Conservation (phyloP, 2,329 filamentous ascomycete genomes). For the Aspergillus aculeatinus region DNA sequence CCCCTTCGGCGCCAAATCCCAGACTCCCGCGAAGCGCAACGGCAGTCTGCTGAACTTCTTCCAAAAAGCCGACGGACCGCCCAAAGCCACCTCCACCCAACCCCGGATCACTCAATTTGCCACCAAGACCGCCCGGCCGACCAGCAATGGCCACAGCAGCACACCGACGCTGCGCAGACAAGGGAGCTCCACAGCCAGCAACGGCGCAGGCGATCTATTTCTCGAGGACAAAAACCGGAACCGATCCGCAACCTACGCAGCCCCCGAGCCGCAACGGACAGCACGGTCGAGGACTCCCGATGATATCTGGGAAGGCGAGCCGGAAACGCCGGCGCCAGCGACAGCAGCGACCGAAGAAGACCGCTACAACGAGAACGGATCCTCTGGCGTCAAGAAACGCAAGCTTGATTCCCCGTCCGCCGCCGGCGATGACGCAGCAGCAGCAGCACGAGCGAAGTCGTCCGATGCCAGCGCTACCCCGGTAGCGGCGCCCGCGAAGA, state of each 20-base stretch:
- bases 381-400: constrained; percentile 33
- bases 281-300: constrained; percentile 32
- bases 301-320: constrained; percentile 35
- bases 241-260: constrained; percentile 8
- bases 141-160: constrained; percentile 10
- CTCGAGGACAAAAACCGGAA: constrained; percentile 34
- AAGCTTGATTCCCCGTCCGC: constrained; percentile 26
- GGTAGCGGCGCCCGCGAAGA: background rate
- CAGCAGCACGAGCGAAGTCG: background rate
- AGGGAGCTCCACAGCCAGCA: constrained; percentile 11
- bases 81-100: constrained; percentile 49
- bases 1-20: constrained; percentile 13
- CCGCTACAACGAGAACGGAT: constrained; percentile 34
- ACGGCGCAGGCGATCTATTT: constrained; percentile 32
- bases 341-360: constrained; percentile 13
- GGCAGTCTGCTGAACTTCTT: constrained; percentile 73
- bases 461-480: background rate
- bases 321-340: constrained; percentile 15
- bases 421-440: background rate
- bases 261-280: background rate
- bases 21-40: constrained; percentile 45
- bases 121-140: constrained; percentile 26
- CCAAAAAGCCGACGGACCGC: constrained; percentile 62
- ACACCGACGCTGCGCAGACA: constrained; percentile 16
- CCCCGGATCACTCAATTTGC: constrained; percentile 55